A percentile compares a stretch with the other conserved stretches of the same genome.
These are phyloP conservation scores for Phaeotremella fagi DNA, from an alignment of 768 basidiomycete genomes.

Conservation along the genomic window DNA sequence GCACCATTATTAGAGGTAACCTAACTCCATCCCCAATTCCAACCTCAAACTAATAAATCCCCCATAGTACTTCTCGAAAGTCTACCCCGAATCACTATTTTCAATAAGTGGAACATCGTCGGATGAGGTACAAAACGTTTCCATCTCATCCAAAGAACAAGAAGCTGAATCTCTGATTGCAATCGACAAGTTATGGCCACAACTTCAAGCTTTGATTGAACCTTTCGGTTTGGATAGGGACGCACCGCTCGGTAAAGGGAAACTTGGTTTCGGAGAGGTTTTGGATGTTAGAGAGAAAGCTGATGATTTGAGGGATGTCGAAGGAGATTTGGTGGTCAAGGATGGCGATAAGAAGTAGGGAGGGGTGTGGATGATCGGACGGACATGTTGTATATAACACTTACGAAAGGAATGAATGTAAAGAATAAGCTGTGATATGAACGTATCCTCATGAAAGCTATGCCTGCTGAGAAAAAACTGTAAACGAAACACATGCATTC, in stretches of 20 bases:
- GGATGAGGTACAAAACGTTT: conserved; percentile 47
- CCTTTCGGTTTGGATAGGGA: conserved; percentile 34
- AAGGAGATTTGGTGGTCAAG: conserved; percentile 16
- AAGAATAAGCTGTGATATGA: background rate
- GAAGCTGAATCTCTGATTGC: conserved; percentile 11
- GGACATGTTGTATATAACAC: background rate
- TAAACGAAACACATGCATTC: too few species aligned
- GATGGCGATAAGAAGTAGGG: background rate
- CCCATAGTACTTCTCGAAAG: conserved; percentile 41
- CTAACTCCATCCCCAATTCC: background rate
- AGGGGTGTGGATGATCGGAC: background rate
- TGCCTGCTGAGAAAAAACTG: too few species aligned
- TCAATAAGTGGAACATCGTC: conserved; percentile 46
- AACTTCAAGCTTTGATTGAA: conserved; percentile 41
- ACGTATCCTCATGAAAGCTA: too few species aligned
- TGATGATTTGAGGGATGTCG: conserved; percentile 43
- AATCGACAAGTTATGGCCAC: conserved; percentile 48
- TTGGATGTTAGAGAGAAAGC: conserved; percentile 33
- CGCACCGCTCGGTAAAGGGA: conserved; percentile 1
- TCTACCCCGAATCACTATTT: conserved; percentile 41
- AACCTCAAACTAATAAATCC: background rate
- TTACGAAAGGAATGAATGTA: background rate
- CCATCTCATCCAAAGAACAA: conserved; percentile 2
- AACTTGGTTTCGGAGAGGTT: conserved; percentile 21
- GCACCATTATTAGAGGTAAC: conserved; percentile 46